phyloP scores from a whole-genome alignment of 768 basidiomycete genomes.

The Pisolithus albus region DNA sequence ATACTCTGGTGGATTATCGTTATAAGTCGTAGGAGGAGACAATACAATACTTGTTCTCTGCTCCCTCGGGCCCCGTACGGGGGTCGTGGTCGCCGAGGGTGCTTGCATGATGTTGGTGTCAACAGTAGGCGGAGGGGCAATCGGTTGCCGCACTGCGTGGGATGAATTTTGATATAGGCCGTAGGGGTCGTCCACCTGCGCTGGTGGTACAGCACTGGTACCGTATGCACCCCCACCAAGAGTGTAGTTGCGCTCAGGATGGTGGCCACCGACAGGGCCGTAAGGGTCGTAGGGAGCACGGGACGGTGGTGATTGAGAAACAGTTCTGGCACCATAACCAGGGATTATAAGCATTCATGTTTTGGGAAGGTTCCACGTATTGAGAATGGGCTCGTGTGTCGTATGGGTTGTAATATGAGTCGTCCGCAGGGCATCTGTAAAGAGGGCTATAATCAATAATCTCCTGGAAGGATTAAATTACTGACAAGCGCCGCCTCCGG shows the following conservation, averaged over 20 bases:
- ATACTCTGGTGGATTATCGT: constrained; percentile 63
- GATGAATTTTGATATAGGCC: constrained; percentile 14
- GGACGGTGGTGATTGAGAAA: constrained; percentile 12
- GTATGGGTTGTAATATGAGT: constrained; percentile 52
- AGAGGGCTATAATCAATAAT: constrained; percentile 2
- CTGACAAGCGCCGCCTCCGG: constrained; percentile 52
- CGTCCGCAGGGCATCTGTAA: constrained; percentile 47
- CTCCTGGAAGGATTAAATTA: constrained; percentile 4
- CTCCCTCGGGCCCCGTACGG: constrained; percentile 38
- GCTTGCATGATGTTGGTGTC: constrained; percentile 29
- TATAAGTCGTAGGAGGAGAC: constrained; percentile 23
- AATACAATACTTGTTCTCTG: constrained; percentile 24
- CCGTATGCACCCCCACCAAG: constrained; percentile 55
- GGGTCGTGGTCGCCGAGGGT: constrained; percentile 26
- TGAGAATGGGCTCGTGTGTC: constrained; percentile 26
- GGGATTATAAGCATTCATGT: constrained; percentile 36
- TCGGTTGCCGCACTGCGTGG: constrained; percentile 24
- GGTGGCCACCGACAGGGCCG: constrained; percentile 12
- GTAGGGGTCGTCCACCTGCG: constrained; percentile 30
- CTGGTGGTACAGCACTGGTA: constrained; percentile 35
- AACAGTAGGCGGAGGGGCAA: constrained; percentile 33
- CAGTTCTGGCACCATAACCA: constrained; percentile 5
- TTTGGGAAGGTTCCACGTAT: constrained; percentile 24
- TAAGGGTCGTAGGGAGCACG: constrained; percentile 7
- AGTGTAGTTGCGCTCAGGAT: constrained; percentile 48